These are phyloP conservation scores for Tolypocladium amazonense DNA, from an alignment of 2,329 filamentous ascomycete species.

Conservation along the genomic window DNA sequence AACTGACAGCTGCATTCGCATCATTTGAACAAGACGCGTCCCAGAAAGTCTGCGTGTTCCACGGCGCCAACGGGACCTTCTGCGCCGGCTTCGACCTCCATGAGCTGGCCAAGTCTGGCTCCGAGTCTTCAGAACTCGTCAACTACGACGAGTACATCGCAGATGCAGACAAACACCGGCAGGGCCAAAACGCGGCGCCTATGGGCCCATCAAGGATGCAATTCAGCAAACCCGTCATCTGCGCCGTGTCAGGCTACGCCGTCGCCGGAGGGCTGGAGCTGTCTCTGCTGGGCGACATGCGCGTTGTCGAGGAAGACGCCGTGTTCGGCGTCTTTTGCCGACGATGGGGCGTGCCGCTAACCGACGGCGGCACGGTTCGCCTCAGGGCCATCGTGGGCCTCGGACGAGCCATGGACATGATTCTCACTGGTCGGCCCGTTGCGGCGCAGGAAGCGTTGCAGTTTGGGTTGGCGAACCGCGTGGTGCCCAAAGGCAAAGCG, in stretches of 20 bases:
- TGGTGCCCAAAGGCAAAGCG: slow-evolving; percentile 38
- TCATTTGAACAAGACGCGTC: slow-evolving; percentile 35
- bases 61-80: slow-evolving; percentile 34
- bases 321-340: slow-evolving; percentile 46
- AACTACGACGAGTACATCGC: background rate
- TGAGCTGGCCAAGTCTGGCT: slow-evolving; percentile 20
- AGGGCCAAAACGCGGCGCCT: slow-evolving; percentile 24
- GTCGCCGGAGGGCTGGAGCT: slow-evolving; percentile 44
- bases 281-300: slow-evolving; percentile 39
- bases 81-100: slow-evolving; percentile 44
- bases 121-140: slow-evolving; percentile 4
- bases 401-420: slow-evolving; percentile 44
- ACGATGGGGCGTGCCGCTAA: slow-evolving; percentile 15
- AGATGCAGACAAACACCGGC: background rate
- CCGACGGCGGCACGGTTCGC: slow-evolving; percentile 36
- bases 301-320: slow-evolving; percentile 40
- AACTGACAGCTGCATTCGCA: slow-evolving; percentile 35
- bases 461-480: slow-evolving; percentile 42
- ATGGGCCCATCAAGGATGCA: slow-evolving; percentile 41
- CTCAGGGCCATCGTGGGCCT: slow-evolving; percentile 40
- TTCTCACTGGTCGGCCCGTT: slow-evolving; percentile 41
- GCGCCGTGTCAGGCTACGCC: slow-evolving; percentile 39
- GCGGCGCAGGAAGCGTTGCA: slow-evolving; percentile 34
- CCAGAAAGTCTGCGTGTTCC: slow-evolving; percentile 42
- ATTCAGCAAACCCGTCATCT: slow-evolving; percentile 40